Evolutionary conservation across 2,329 filamentous ascomycete genomes (phyloP).

Genomic region (Sporothrix inflata): DNA sequence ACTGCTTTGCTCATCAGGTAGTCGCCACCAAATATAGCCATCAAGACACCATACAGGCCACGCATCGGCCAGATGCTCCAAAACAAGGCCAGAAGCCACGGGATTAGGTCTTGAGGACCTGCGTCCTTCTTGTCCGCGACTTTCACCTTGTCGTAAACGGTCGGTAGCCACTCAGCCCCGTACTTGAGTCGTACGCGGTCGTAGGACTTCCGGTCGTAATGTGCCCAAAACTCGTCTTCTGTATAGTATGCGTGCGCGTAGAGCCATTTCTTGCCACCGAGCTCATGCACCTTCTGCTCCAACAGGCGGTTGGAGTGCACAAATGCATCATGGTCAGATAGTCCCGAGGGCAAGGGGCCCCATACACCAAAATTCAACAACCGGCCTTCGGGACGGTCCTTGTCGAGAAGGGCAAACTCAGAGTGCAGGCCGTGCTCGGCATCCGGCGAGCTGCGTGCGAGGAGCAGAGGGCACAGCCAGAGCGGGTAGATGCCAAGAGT

Average conservation of each 20-base stretch:
- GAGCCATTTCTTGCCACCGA: slow-evolving; percentile 69
- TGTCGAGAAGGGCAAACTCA: slow-evolving; percentile 46
- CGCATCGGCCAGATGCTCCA: slow-evolving; percentile 48
- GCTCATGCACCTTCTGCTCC: slow-evolving; percentile 60
- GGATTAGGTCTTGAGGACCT: slow-evolving; percentile 39
- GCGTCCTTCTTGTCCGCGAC: slow-evolving; percentile 48
- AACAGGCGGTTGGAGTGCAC: slow-evolving; percentile 61
- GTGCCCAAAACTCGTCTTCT: slow-evolving; percentile 68
- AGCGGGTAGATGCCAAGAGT: slow-evolving; percentile 56
- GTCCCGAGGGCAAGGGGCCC: slow-evolving; percentile 49
- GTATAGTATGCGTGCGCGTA: slow-evolving; percentile 72
- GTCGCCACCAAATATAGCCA: slow-evolving; percentile 50
- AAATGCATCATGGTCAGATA: slow-evolving; percentile 49
- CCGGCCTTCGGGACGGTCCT: slow-evolving; percentile 37
- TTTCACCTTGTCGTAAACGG: slow-evolving; percentile 69
- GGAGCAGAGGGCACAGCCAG: slow-evolving; percentile 59
- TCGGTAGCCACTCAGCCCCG: slow-evolving; percentile 61
- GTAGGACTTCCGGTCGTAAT: slow-evolving; percentile 64
- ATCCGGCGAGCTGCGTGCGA: slow-evolving; percentile 47
- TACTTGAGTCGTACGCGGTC: slow-evolving; percentile 62
- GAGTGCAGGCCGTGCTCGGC: slow-evolving; percentile 53
- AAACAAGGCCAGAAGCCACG: slow-evolving; percentile 42
- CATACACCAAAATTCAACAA: slow-evolving; percentile 67
- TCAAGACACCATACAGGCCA: slow-evolving; percentile 53
- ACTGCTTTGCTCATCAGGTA: slow-evolving; percentile 44